Conservation (phyloP, 805 yeast species). For the Barnettozyma sucrosica region DNA sequence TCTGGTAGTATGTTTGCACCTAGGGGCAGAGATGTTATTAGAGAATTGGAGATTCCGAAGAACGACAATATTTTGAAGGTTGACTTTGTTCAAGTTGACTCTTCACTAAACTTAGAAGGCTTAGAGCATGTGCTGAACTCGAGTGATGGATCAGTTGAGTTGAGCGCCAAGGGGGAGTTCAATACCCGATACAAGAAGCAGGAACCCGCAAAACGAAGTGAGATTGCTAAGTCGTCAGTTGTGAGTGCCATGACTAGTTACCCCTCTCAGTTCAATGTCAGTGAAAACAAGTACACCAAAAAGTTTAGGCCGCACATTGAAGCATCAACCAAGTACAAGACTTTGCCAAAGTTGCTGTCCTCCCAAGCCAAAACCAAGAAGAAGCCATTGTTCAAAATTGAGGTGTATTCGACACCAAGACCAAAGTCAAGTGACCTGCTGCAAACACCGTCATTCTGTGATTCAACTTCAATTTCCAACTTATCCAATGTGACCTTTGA, state of each 20-base stretch:
- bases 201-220: conserved; percentile 3
- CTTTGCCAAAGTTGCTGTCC: conserved; percentile 21
- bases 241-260: not conserved
- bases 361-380: conserved; percentile 3
- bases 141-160: conserved; percentile 19
- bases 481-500: conserved; percentile 25
- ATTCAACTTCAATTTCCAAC: conserved; percentile 22
- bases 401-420: conserved; percentile 25
- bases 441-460: conserved; percentile 25
- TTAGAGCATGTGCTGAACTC: conserved; percentile 24
- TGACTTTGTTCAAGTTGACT: conserved; percentile 26
- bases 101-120: conserved; percentile 20
- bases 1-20: conserved; percentile 11
- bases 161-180: conserved; percentile 32
- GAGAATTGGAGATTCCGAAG: conserved; percentile 25
- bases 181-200: conserved; percentile 15
- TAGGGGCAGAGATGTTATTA: conserved; percentile 26
- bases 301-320: conserved; percentile 15
- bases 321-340: conserved; percentile 17
- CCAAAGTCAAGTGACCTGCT: conserved; percentile 26
- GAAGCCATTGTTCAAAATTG: conserved; percentile 10
- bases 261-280: conserved; percentile 5
- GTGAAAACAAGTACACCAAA: conserved; percentile 1
- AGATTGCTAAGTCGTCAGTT: conserved; percentile 4
- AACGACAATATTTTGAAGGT: conserved; percentile 27